These are phyloP conservation scores for Spathaspora gorwiae DNA, from an alignment of 805 yeast genomes.

Conservation along the genomic window DNA sequence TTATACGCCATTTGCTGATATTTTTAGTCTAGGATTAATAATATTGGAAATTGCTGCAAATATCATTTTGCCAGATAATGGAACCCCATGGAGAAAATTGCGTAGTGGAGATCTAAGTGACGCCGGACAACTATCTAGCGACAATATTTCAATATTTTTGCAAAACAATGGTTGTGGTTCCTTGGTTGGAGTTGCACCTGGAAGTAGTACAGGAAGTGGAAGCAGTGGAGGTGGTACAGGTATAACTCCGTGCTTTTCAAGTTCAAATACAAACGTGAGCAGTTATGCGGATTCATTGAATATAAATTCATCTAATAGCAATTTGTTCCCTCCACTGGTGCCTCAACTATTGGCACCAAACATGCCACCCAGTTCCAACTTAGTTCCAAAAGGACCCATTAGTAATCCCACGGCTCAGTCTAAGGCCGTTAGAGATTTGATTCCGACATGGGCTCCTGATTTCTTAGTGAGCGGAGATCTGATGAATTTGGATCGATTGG, in stretches of 20 bases:
- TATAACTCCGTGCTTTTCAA: not conserved
- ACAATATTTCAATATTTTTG: slow-evolving; percentile 40
- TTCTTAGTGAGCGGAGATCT: slow-evolving; percentile 60
- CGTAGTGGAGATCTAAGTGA: slow-evolving; percentile 94
- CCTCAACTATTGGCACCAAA: not conserved
- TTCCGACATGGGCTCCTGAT: slow-evolving; percentile 86
- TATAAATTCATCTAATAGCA: slow-evolving; percentile 1
- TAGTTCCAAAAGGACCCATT: not conserved
- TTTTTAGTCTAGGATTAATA: slow-evolving; percentile 89
- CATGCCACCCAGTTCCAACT: too few species aligned
- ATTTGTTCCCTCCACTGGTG: not conserved
- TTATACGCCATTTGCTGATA: slow-evolving; percentile 93
- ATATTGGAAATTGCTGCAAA: slow-evolving; percentile 96
- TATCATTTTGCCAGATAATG: slow-evolving; percentile 91
- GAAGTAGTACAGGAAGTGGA: not conserved
- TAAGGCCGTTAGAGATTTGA: slow-evolving; percentile 15
- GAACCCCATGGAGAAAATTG: slow-evolving; percentile 92
- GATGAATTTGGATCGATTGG: slow-evolving; percentile 67
- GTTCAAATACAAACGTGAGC: not conserved
- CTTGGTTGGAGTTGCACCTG: slow-evolving; percentile 6
- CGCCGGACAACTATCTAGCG: slow-evolving; percentile 75
- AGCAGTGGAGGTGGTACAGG: slow-evolving; percentile 1
- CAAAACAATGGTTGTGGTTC: slow-evolving; percentile 29
- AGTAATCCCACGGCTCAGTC: not conserved
- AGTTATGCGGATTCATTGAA: slow-evolving; percentile 1